Evolutionary conservation across 208 protist species (phyloP).

Genomic region (Phytomonas francai): DNA sequence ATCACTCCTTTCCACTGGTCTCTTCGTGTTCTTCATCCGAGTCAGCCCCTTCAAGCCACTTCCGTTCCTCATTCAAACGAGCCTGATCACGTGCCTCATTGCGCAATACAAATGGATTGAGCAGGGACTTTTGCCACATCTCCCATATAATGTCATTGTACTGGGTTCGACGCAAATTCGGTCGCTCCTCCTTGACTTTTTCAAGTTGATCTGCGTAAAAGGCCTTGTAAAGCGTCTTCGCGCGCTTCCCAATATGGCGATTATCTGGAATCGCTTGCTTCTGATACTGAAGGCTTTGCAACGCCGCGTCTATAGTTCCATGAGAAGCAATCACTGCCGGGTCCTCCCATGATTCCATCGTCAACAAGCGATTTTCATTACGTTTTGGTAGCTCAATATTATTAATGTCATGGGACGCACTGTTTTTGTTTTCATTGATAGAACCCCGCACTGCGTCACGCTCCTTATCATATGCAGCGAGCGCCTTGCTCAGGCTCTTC

Average conservation of each 20-base stretch:
- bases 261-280: constrained; percentile 33
- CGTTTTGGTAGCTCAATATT: constrained; percentile 21
- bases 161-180: constrained; percentile 69
- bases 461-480: constrained; percentile 74
- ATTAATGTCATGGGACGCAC: constrained; percentile 9
- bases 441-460: constrained; percentile 27
- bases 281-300: not conserved
- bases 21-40: constrained; percentile 33
- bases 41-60: constrained; percentile 64
- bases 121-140: constrained; percentile 76
- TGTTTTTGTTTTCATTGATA: constrained; percentile 10
- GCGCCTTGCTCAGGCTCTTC: constrained; percentile 80
- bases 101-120: constrained; percentile 84
- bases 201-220: constrained; percentile 70
- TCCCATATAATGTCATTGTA: constrained; percentile 88
- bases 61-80: constrained; percentile 58
- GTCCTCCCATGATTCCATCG: constrained; percentile 28
- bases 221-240: constrained; percentile 68
- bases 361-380: constrained; percentile 36
- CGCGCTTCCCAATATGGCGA: constrained; percentile 80
- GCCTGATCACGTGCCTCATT: constrained; percentile 48
- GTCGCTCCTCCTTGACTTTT: constrained; percentile 62
- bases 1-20: constrained; percentile 3
- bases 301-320: constrained; percentile 1
- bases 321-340: constrained; percentile 1